phyloP scores from a whole-genome alignment of 495 filamentous ascomycete species.

The Aspergillus affinis region DNA sequence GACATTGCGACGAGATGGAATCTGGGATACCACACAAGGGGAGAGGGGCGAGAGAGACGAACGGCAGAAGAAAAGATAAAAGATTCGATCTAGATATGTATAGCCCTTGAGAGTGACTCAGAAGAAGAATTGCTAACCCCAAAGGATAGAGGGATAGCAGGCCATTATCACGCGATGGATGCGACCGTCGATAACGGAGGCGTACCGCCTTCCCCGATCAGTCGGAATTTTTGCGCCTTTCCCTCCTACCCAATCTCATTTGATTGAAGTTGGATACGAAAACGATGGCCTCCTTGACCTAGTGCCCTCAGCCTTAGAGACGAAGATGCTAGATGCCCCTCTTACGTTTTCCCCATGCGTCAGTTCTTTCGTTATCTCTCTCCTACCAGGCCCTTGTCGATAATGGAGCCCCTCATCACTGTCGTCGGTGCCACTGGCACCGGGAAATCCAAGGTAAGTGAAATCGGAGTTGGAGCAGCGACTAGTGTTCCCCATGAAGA shows the following conservation, averaged over 20 bases:
- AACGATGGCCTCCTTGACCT: background rate
- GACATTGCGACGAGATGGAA: conserved; percentile 3
- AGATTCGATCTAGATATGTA: background rate
- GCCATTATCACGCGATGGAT: conserved; percentile 3
- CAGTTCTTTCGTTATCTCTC: conserved; percentile 13
- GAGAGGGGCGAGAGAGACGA: background rate
- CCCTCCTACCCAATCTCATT: background rate
- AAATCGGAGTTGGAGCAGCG: conserved; percentile 6
- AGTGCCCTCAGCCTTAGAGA: background rate
- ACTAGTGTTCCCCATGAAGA: background rate
- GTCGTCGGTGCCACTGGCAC: conserved; percentile 93
- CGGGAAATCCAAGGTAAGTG: conserved; percentile 89
- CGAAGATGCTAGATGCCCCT: conserved; percentile 10
- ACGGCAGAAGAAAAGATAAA: background rate
- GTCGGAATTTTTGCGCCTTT: background rate
- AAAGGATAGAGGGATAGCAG: background rate
- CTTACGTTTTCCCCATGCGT: conserved; percentile 11
- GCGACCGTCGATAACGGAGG: conserved; percentile 5
- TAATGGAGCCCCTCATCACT: conserved; percentile 67
- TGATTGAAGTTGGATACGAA: background rate
- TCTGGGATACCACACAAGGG: background rate
- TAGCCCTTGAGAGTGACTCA: background rate
- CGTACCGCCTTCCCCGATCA: conserved; percentile 8
- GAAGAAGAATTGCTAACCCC: background rate
- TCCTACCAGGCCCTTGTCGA: conserved; percentile 14